Base-by-base conservation (phyloP, 2,329 filamentous ascomycete species). In the Cordyceps fumosorosea region DNA sequence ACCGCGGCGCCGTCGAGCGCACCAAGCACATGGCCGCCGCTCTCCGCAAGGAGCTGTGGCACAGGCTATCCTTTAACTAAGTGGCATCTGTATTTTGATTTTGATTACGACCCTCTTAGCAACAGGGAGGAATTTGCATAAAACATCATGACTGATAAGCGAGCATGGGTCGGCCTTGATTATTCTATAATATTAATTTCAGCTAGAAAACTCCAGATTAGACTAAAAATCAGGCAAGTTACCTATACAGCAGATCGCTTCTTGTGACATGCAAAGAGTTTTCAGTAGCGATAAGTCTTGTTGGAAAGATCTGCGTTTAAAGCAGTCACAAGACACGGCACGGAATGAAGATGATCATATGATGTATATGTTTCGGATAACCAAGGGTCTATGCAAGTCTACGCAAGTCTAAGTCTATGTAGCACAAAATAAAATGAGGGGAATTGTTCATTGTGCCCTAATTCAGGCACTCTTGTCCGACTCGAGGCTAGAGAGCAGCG, bases 11-110 rank as follows among this genome's bases (percentile, higher is more conserved):
- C 60, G 0, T 64, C 59, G 67, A 71, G 34, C 45, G 60, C 10
- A 66, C 66, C 48, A 70, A 54, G 60, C 60, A 62, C 54, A 62
- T 72, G 70, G 69, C 68, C 0, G 63, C 64, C 10, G 67, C 71
- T 0, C 67, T 73, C 67, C 67, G 69, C 50, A 65, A 65, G 29
- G 72, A 73, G 52, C 60, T 73, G 22, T 64, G 71, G 0, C 67
- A 69, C 2, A 65, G 71, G 20, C 50, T 72, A 3, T 53, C 70
- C n/a, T 34, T 54, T 18, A 58, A 34, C 47, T 53, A 48, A 48
- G 40, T 12, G 42, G 44, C 18, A 2, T 22, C 10, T 26, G 8
- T 3, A 3, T 29, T 10, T 24, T 34, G 16, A 18, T 5, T n/a
- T 20, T 26, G 22, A 20, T 63, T 18, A 59, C 56, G 40, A 51